Evolutionary conservation across 805 yeast species (phyloP), one percentile per base, ranked within the genome.

Genomic region (Brettanomyces anomalus): DNA sequence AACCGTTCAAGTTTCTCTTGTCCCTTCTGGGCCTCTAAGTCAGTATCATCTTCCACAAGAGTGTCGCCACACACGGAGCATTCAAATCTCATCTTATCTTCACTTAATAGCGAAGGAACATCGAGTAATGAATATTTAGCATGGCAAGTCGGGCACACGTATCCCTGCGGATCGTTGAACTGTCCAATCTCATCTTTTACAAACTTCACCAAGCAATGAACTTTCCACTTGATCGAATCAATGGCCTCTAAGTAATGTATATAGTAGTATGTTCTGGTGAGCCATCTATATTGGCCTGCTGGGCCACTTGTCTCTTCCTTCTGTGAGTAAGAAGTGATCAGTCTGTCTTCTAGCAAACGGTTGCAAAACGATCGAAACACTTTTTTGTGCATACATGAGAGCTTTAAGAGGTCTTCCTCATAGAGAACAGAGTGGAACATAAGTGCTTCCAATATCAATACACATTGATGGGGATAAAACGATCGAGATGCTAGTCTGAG

Each of bases 141-240:
- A 41, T 77, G 76, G 65, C 98, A 93, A 19, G 81, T 68, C 7
- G 95, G 89, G 58, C 98, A 93, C 46, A 85, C 73, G 58, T 85
- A 93, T 3, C 97, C 98, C 56, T 93, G 95, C 1, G 97, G 95
- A 51, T 87, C 89, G 20, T 87, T 79, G 54, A 82, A 85, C 49
- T 79, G 84, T 41, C 86, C 80, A 65, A 90, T 74, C 54, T 88
- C 95, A 49, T 83, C 85, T 56, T 86, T 86, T 43, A 89, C 70
- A 43, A 71, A 61, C 51, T 81, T 81, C 13, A 86, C 97, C 21
- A 93, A 73, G 38, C 85, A 77, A 60, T 90, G 96, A 46, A 90
- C 85, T 57, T 89, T 88, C 97, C 97, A 93, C 63, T 93, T 93
- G 58, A 93, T 79, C 3, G 96, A 79, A 64, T 93, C 98, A 34